Percentiles rank a stretch among this genome's conserved stretches.
Conservation (phyloP, 2,329 filamentous ascomycete genomes). For the Chaetomiaceae sp. region DNA sequence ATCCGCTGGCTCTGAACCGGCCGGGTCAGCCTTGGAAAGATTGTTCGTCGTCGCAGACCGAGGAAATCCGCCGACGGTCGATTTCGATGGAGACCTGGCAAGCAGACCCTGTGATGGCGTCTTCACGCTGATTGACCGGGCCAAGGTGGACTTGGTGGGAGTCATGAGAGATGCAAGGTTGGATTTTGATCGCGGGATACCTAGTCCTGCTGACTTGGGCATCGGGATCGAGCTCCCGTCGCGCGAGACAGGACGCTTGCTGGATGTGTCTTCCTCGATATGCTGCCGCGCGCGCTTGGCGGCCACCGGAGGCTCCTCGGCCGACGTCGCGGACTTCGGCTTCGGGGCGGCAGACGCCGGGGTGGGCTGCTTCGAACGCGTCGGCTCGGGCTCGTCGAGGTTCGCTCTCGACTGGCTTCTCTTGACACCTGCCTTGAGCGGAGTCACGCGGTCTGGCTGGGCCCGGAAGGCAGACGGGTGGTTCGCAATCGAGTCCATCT, state of each 20-base stretch:
- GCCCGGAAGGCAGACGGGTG: constrained; percentile 76
- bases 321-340: constrained; percentile 24
- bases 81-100: constrained; percentile 52
- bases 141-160: constrained; percentile 71
- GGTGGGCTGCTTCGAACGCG: constrained; percentile 21
- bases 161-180: constrained; percentile 61
- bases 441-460: constrained; percentile 50
- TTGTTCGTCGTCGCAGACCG: constrained; percentile 51
- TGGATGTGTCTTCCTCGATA: constrained; percentile 64
- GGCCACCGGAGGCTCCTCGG: constrained; percentile 37
- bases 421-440: constrained; percentile 46
- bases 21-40: constrained; percentile 21
- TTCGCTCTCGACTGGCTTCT: constrained; percentile 44
- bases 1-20: constrained; percentile 18
- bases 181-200: constrained; percentile 42
- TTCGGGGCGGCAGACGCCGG: constrained; percentile 30
- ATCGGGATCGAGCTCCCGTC: constrained; percentile 46
- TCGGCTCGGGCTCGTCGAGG: constrained; percentile 53
- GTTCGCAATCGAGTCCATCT: constrained; percentile 93
- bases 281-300: constrained; percentile 69
- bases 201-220: constrained; percentile 42
- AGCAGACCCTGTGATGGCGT: constrained; percentile 43
- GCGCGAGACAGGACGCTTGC: constrained; percentile 54
- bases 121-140: constrained; percentile 54
- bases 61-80: constrained; percentile 38